These are phyloP conservation scores for Geotrichum aggregatum DNA, from an alignment of 1,139 yeast genomes.

Conservation along the genomic window DNA sequence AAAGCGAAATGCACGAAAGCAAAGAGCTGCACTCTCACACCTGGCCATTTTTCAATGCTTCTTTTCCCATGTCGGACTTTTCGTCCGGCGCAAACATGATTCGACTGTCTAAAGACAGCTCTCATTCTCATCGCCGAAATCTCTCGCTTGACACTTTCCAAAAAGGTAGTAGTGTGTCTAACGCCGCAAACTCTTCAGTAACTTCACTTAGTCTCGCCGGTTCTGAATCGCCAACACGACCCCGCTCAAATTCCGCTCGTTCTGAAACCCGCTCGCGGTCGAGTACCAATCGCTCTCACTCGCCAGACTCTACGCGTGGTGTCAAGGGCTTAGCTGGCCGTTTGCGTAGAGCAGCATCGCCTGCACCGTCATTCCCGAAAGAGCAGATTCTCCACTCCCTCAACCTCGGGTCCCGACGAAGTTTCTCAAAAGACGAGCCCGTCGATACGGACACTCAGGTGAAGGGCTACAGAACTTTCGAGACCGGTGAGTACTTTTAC, in stretches of 20 bases:
- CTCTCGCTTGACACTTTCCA: constrained; percentile 2
- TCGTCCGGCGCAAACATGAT: constrained; percentile 56
- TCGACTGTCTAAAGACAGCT: constrained; percentile 39
- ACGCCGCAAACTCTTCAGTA: background rate
- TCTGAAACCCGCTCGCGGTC: background rate
- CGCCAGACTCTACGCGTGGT: constrained; percentile 17
- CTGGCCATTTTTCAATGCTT: constrained; percentile 80
- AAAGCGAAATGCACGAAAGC: constrained; percentile 58
- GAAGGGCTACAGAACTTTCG: constrained; percentile 43
- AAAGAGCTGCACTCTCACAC: constrained; percentile 70
- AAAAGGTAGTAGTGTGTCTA: background rate
- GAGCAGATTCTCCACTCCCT: constrained; percentile 3
- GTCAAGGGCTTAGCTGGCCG: constrained; percentile 20
- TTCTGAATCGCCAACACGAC: background rate
- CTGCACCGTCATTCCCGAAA: constrained; percentile 19
- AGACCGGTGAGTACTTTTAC: constrained; percentile 86
- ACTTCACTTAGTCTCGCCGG: background rate
- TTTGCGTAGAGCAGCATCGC: constrained; percentile 22
- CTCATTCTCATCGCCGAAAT: background rate
- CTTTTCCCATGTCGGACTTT: constrained; percentile 38
- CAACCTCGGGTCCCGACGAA: constrained; percentile 11
- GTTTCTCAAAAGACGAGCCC: constrained; percentile 21
- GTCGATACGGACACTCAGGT: constrained; percentile 19
- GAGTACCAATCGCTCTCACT: constrained; percentile 14
- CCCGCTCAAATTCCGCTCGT: background rate